phyloP scores from a whole-genome alignment of 805 yeast genomes.

The Ogataea naganishii region DNA sequence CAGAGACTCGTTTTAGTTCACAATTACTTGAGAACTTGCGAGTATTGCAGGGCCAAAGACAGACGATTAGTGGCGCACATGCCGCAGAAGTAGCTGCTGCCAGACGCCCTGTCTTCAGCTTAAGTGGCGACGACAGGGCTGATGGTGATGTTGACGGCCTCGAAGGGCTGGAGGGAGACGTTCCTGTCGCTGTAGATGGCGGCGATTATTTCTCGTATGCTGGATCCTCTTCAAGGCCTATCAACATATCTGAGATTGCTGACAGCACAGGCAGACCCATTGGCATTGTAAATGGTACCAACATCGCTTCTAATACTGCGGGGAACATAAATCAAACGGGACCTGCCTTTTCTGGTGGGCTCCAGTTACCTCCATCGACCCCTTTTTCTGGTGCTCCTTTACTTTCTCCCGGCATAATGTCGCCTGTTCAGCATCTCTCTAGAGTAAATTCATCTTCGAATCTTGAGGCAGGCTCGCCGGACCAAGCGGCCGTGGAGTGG shows the following conservation, averaged over 20 bases:
- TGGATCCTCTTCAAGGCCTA: background rate
- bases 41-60: slow-evolving; percentile 40
- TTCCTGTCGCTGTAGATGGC: no score
- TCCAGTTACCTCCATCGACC: slow-evolving; percentile 3
- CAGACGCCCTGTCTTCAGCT: slow-evolving; percentile 20
- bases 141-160: no score
- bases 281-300: no score
- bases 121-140: slow-evolving; percentile 18
- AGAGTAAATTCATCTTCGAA: slow-evolving; percentile 43
- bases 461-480: no score
- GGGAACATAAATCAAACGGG: slow-evolving; percentile 9
- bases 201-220: slow-evolving; percentile 26
- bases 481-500: slow-evolving; percentile 22
- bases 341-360: slow-evolving; percentile 14
- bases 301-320: background rate
- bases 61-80: slow-evolving; percentile 24
- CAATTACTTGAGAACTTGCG: slow-evolving; percentile 44
- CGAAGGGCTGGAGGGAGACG: no score
- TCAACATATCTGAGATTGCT: no score
- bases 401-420: slow-evolving; percentile 30
- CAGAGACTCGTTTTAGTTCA: slow-evolving; percentile 14
- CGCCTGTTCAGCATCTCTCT: slow-evolving; percentile 56
- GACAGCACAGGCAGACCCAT: no score
- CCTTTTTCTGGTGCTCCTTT: slow-evolving; percentile 2
- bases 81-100: slow-evolving; percentile 7